Percentiles rank a stretch among this genome's conserved stretches.
Evolutionary conservation across 805 yeast genomes (phyloP).

Genomic region (Starmera dryadoides): DNA sequence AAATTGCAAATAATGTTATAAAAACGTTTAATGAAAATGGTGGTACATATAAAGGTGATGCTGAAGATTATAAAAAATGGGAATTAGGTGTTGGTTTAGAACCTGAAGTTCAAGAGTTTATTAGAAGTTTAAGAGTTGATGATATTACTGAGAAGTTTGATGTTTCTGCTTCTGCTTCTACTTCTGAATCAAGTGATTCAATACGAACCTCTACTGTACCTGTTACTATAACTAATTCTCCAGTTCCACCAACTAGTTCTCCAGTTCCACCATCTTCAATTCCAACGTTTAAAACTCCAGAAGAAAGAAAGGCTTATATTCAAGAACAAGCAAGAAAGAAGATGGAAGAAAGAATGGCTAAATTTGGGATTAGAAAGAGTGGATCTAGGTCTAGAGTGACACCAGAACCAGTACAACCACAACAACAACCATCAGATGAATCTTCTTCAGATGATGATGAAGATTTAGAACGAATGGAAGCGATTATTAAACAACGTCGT

Average conservation of each 20-base stretch:
- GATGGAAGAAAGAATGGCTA: constrained; percentile 67
- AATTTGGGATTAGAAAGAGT: constrained; percentile 53
- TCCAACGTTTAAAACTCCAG: constrained; percentile 33
- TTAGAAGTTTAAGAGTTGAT: constrained; percentile 13
- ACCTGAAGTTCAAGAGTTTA: constrained; percentile 29
- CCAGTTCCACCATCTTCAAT: constrained; percentile 2
- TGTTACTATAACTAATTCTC: constrained; percentile 3
- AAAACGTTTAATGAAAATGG: constrained; percentile 15
- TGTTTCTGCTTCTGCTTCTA: background rate
- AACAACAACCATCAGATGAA: constrained; percentile 13
- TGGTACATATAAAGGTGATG: constrained; percentile 14
- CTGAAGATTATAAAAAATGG: constrained; percentile 52
- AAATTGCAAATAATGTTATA: constrained; percentile 39
- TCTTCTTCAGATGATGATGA: constrained; percentile 27
- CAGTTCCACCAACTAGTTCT: constrained; percentile 3
- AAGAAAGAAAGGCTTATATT: constrained; percentile 67
- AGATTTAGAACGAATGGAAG: constrained; percentile 36
- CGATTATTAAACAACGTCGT: constrained; percentile 35
- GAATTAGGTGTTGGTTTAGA: constrained; percentile 76
- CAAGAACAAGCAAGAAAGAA: constrained; percentile 74
- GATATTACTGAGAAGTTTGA: constrained; percentile 13
- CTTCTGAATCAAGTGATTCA: too few species aligned
- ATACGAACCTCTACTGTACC: constrained; percentile 2
- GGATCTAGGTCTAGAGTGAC: constrained; percentile 17
- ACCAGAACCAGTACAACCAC: constrained; percentile 11